A percentile compares a stretch with the other conserved stretches of the same genome.
These are phyloP conservation scores for Suillus cothurnatus DNA, from an alignment of 768 basidiomycete genomes.

Conservation along the genomic window DNA sequence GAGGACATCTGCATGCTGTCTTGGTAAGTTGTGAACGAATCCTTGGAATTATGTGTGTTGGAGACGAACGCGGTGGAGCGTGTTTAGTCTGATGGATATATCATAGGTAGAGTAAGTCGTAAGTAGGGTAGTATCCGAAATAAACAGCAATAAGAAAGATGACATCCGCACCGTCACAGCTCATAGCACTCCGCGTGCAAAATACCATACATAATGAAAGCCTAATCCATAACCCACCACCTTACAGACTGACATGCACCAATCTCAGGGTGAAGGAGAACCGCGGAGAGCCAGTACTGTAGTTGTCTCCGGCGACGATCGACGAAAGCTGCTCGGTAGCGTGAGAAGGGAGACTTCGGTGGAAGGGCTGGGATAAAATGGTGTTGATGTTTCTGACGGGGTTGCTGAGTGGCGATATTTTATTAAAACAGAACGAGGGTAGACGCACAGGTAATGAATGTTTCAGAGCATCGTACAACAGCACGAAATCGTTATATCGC, in stretches of 20 bases:
- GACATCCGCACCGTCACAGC: background rate
- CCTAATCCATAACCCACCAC: conserved; percentile 58
- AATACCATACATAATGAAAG: background rate
- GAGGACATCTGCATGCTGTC: background rate
- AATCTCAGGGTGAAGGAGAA: conserved; percentile 71
- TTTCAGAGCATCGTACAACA: conserved; percentile 50
- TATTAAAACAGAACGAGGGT: conserved; percentile 3
- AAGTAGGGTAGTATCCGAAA: background rate
- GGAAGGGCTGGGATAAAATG: conserved; percentile 60
- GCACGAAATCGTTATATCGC: conserved; percentile 66
- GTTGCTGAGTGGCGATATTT: background rate
- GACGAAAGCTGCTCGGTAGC: conserved; percentile 68
- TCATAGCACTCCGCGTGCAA: background rate
- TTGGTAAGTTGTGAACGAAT: background rate
- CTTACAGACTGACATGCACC: conserved; percentile 62
- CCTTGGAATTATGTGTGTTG: background rate
- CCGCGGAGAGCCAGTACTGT: conserved; percentile 65
- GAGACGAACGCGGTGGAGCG: too few relatives aligned
- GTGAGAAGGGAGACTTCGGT: conserved; percentile 67
- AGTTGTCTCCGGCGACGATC: conserved; percentile 60
- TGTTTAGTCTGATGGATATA: background rate
- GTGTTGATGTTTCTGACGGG: conserved; percentile 43
- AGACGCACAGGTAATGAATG: conserved; percentile 54
- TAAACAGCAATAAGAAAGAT: conserved; percentile 1
- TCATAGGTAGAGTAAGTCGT: background rate